Evolutionary conservation across 352 stramenopile species (phyloP).

Genomic region (Pythium phragmiticola): DNA sequence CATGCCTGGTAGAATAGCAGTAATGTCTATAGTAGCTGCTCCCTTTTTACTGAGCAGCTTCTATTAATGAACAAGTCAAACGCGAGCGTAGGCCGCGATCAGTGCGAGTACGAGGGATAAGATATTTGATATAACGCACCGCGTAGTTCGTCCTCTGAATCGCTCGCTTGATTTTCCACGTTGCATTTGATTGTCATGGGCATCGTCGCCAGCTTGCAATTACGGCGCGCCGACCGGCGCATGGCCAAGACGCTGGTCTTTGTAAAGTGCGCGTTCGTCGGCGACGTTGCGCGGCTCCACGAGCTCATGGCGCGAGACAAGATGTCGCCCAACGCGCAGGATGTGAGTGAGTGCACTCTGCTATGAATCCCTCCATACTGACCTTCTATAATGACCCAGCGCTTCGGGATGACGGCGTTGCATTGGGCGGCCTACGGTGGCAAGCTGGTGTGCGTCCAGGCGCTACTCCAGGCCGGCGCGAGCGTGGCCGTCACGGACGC

Average conservation of each 20-base stretch:
- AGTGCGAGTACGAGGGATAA: no score
- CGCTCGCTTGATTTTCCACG: no score
- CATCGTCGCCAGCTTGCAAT: slow-evolving; percentile 23
- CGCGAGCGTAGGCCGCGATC: no score
- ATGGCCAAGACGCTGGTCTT: slow-evolving; percentile 51
- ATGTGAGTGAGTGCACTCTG: slow-evolving; percentile 64
- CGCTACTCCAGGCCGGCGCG: slow-evolving; percentile 51
- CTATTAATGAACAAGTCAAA: no score
- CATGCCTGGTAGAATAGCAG: background rate
- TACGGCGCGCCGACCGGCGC: slow-evolving; percentile 23
- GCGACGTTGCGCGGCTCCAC: slow-evolving; percentile 45
- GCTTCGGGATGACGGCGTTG: slow-evolving; percentile 79
- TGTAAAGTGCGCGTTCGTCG: slow-evolving; percentile 52
- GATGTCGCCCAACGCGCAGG: slow-evolving; percentile 50
- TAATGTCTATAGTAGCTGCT: background rate
- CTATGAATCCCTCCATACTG: slow-evolving; percentile 36
- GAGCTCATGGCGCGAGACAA: slow-evolving; percentile 50
- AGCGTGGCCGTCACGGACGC: slow-evolving; percentile 36
- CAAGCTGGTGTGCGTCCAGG: slow-evolving; percentile 50
- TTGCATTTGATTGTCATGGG: slow-evolving; percentile 16
- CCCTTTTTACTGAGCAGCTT: background rate
- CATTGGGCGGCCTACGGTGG: slow-evolving; percentile 74
- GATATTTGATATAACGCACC: no score
- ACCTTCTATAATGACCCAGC: slow-evolving; percentile 28
- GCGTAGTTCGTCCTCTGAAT: no score